Conservation (phyloP, 2,329 filamentous ascomycete species). For the Penicillium sp. region DNA sequence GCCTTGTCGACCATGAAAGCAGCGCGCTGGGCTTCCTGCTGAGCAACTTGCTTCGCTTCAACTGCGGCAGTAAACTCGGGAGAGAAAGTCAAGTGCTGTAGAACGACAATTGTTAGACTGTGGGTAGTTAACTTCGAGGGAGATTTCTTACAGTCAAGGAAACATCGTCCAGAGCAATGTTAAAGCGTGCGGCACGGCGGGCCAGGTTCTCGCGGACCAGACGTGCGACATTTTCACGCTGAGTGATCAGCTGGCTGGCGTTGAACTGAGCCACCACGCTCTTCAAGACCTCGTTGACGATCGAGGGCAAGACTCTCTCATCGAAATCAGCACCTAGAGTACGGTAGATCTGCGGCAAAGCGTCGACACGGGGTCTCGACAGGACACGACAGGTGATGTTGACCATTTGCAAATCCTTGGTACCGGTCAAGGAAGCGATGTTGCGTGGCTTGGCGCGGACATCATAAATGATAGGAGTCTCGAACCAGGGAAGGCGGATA, state of each 20-base stretch:
- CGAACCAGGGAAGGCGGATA: conserved; percentile 90
- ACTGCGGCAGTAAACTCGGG: conserved; percentile 64
- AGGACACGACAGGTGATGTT: conserved; percentile 99
- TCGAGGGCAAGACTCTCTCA: conserved; percentile 90
- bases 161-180: conserved; percentile 95
- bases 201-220: conserved; percentile 91
- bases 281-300: conserved; percentile 98
- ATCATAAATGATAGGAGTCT: conserved; percentile 94
- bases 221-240: conserved; percentile 91
- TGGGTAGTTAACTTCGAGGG: not conserved
- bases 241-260: conserved; percentile 94
- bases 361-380: conserved; percentile 77
- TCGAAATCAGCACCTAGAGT: conserved; percentile 95
- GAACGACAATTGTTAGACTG: conserved; percentile 7
- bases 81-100: conserved; percentile 61
- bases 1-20: conserved; percentile 99
- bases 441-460: conserved; percentile 96
- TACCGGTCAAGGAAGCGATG: conserved; percentile 92
- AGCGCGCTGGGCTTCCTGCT: conserved; percentile 92
- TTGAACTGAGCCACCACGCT: conserved; percentile 99
- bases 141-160: conserved; percentile 70
- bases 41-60: conserved; percentile 64
- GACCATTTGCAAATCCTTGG: conserved; percentile 99
- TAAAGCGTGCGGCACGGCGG: conserved; percentile 86
- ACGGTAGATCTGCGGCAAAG: conserved; percentile 93